phyloP scores from a whole-genome alignment of 768 basidiomycete genomes.

The Amanita inopinata region DNA sequence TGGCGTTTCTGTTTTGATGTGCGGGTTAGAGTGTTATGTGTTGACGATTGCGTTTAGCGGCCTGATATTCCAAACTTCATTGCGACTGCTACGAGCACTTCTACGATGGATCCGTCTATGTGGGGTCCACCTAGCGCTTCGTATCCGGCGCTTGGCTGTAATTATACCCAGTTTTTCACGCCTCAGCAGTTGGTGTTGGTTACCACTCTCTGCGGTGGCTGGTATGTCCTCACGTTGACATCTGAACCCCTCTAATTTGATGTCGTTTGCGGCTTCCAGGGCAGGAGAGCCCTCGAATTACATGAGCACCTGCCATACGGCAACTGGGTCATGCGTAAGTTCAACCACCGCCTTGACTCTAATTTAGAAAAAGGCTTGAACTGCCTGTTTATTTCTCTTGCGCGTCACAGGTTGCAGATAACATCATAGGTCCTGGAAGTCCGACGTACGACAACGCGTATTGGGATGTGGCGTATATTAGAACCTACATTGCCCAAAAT shows the following conservation, averaged over 20 bases:
- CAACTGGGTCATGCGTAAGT: slow-evolving; percentile 30
- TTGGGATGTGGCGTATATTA: slow-evolving; percentile 52
- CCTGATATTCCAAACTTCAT: slow-evolving; percentile 32
- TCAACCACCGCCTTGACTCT: background rate
- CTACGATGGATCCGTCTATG: slow-evolving; percentile 30
- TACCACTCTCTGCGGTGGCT: slow-evolving; percentile 53
- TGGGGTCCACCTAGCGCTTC: slow-evolving; percentile 57
- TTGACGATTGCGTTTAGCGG: slow-evolving; percentile 22
- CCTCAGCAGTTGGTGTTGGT: slow-evolving; percentile 60
- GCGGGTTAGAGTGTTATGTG: background rate
- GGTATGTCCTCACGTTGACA: slow-evolving; percentile 17
- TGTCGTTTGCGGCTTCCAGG: slow-evolving; percentile 14
- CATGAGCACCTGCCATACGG: slow-evolving; percentile 29
- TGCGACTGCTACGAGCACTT: slow-evolving; percentile 22
- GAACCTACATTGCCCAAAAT: slow-evolving; percentile 38
- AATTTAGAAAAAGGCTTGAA: background rate
- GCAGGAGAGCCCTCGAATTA: slow-evolving; percentile 37
- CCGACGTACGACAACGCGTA: slow-evolving; percentile 40
- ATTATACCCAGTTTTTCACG: slow-evolving; percentile 43
- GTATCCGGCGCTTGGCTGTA: slow-evolving; percentile 48
- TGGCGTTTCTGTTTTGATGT: background rate
- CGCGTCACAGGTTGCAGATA: slow-evolving; percentile 23
- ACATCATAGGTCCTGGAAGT: slow-evolving; percentile 36
- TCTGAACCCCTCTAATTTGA: background rate
- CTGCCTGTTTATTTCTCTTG: background rate